Evolutionary conservation across 108 stramenopile genomes (phyloP).

Genomic region (Cyclotella kingstonii): DNA sequence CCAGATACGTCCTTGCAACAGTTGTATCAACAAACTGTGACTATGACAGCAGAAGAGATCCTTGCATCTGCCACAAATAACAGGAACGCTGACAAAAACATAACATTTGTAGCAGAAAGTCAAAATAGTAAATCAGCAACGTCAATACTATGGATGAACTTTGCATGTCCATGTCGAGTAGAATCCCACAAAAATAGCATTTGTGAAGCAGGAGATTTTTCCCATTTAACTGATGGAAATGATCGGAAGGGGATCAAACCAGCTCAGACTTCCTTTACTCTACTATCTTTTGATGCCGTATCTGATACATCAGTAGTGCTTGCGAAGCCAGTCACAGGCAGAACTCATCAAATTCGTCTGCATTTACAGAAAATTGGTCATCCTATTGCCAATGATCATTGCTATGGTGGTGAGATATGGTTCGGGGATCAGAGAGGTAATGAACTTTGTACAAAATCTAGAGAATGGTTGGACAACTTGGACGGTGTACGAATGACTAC

Average conservation of each 20-base stretch:
- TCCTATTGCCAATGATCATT: slow-evolving; percentile 90
- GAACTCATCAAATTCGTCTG: slow-evolving; percentile 87
- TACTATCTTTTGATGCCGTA: slow-evolving; percentile 57
- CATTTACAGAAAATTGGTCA: slow-evolving; percentile 79
- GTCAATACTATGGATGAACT: slow-evolving; percentile 53
- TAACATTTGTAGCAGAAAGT: no score
- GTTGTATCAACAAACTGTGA: slow-evolving; percentile 9
- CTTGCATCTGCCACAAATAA: slow-evolving; percentile 8
- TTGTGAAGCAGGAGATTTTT: slow-evolving; percentile 74
- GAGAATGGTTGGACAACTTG: slow-evolving; percentile 41
- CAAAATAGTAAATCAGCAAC: neutral
- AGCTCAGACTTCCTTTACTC: slow-evolving; percentile 73
- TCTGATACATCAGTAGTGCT: slow-evolving; percentile 73
- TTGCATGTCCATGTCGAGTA: slow-evolving; percentile 77
- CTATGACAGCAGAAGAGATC: slow-evolving; percentile 15
- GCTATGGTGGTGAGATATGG: slow-evolving; percentile 86
- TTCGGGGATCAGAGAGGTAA: slow-evolving; percentile 56
- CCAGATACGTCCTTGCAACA: slow-evolving; percentile 9
- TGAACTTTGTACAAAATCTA: slow-evolving; percentile 42
- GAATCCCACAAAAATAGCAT: slow-evolving; percentile 72
- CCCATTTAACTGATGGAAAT: slow-evolving; percentile 44
- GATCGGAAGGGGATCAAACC: slow-evolving; percentile 69
- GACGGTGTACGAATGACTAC: slow-evolving; percentile 16
- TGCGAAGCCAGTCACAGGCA: slow-evolving; percentile 65
- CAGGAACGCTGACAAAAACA: no score